Base-by-base conservation (phyloP, 371 early-diverging fungal species). In the Chytridium lagenaria region DNA sequence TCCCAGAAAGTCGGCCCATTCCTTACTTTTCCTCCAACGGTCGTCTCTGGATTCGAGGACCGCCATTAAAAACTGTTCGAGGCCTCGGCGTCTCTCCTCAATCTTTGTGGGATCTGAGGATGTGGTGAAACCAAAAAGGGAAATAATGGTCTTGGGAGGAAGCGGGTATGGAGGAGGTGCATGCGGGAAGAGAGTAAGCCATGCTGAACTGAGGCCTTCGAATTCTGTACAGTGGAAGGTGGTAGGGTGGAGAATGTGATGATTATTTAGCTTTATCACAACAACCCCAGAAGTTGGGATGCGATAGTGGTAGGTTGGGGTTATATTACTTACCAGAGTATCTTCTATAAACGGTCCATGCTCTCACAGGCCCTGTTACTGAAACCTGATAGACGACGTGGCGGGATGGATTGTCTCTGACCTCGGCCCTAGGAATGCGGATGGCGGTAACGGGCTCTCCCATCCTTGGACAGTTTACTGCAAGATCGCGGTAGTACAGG, bases 281-380 rank as follows among this genome's bases (percentile, higher is more conserved):
- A n/a, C n/a, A n/a, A n/a, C n/a, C n/a, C n/a, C n/a, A n/a, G n/a
- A n/a, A n/a, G n/a, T n/a, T n/a, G n/a, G n/a, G n/a, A n/a, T n/a
- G n/a, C n/a, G n/a, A n/a, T 16, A 3, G 34, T 31, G 10, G 63
- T 26, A 23, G 31, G 7, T 57, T 30, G 57, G 63, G 12, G 36
- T 30, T 26, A 55, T 55, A 7, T 15, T 30, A 40, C 44, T 33
- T 30, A 66, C 66, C 95, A 59, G 90, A 91, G 81, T 94, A 96
- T 1, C 96, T 90, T 71, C 90, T 91, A 92, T 92, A 93, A 28
- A 95, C 90, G 0, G 85, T 86, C 96, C 96, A 96, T 15, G 92
- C 88, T 26, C 94, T 90, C 30, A 94, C 92, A 1, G 94, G 73
- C 22, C 76, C 79, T 22, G 65, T 65, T 5, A 79, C 37, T 39